These are phyloP conservation scores for Hirschioporus abietinus DNA, from an alignment of 768 basidiomycete genomes.

Conservation along the genomic window DNA sequence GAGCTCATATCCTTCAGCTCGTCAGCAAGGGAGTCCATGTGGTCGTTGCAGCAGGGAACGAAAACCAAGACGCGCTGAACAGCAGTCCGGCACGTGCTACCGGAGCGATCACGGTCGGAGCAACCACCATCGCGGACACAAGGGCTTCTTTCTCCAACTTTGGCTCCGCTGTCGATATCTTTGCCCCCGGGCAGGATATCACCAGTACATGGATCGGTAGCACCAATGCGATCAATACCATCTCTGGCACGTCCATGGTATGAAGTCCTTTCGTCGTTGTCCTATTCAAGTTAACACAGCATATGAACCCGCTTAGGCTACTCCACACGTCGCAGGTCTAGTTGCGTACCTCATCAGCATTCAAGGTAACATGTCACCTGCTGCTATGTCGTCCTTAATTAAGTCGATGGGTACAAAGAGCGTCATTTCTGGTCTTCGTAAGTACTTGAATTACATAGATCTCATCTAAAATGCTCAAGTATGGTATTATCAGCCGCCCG, in stretches of 20 bases:
- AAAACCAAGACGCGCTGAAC: constrained; percentile 24
- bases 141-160: constrained; percentile 35
- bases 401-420: constrained; percentile 24
- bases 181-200: constrained; percentile 33
- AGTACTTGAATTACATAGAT: not conserved
- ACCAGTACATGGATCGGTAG: constrained; percentile 27
- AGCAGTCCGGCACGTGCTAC: constrained; percentile 32
- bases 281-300: too few relatives aligned
- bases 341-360: constrained; percentile 31
- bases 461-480: not conserved
- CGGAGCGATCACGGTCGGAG: constrained; percentile 35
- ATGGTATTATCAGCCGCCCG: not conserved
- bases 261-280: not conserved
- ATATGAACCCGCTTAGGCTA: constrained; percentile 20
- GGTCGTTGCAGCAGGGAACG: constrained; percentile 33
- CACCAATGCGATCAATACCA: constrained; percentile 17
- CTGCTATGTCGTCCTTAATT: constrained; percentile 23
- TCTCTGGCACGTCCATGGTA: constrained; percentile 18
- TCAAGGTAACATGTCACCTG: constrained; percentile 28
- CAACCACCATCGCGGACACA: constrained; percentile 31
- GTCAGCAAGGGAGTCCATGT: constrained; percentile 27
- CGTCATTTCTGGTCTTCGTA: constrained; percentile 5
- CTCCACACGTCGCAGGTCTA: constrained; percentile 37
- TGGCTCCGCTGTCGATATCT: constrained; percentile 35
- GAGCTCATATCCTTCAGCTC: constrained; percentile 19